Evolutionary conservation across 805 yeast genomes (phyloP), one percentile per base, ranked within the genome.

Genomic region (Nakazawaea anatomiae): DNA sequence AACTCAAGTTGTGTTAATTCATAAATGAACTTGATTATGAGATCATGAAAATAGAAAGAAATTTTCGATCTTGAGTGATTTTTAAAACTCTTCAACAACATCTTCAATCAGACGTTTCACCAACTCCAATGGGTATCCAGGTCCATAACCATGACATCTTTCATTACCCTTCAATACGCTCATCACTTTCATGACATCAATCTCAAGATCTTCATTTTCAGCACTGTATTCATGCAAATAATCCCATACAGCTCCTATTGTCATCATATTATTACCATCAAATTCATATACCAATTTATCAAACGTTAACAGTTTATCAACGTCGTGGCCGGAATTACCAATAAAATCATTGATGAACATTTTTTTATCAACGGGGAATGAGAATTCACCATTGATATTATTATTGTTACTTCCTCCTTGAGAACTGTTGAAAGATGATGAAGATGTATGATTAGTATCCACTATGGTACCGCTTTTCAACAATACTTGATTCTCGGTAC

Each of bases 211-310:
- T 35, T 79, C 77, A 47, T 76, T 73, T n/a, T 71, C 66, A 41
- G 71, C 73, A 51, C 74, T 79, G 28, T 74, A 67, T 52, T 72
- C 70, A 55, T 75, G 67, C 44, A 89, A 65, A 61, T 85, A 85
- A 62, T 89, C 92, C 96, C 96, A 89, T 2, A 87, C 83, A 1
- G 92, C 94, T 18, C 87, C 81, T 0, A 87, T 71, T 0, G 90
- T 88, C 53, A 88, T 67, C 42, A 87, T 71, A 58, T 77, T 75
- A 32, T 68, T 64, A 2, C 79, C 77, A 10, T 69, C 70, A 40
- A 67, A 57, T 52, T 61, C 51, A 51, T 61, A 64, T 39, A 39
- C 32, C 47, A 58, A 44, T 51, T 59, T 18, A 52, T 51, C 53
- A 55, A 10, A 30, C 44, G 40, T 35, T 29, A 14, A 28, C 38